Conservation (phyloP, 306 rosid species). For the Cicer cuneatum region DNA sequence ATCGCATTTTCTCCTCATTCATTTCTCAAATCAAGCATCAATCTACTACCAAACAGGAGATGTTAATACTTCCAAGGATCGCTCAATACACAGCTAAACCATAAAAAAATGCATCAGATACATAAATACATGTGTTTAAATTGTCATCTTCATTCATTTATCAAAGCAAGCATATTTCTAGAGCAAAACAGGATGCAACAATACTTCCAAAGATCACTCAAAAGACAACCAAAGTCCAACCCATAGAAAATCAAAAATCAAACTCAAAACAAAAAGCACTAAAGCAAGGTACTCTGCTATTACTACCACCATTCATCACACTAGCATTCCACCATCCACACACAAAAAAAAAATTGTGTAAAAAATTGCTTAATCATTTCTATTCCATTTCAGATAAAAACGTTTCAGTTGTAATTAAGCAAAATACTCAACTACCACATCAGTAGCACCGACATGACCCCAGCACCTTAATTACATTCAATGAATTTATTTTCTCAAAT, state of each 20-base stretch:
- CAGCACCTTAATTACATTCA: too few relatives aligned
- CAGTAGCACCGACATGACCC: too few relatives aligned
- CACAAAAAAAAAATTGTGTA: neutral
- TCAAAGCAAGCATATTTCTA: slow-evolving; percentile 1
- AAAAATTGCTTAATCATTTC: slow-evolving; percentile 7
- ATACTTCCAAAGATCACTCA: slow-evolving; percentile 37
- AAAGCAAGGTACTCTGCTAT: slow-evolving; percentile 19
- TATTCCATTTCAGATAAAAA: slow-evolving; percentile 4
- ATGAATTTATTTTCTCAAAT: too few relatives aligned
- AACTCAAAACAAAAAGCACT: slow-evolving; percentile 42
- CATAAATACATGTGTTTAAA: slow-evolving; percentile 12
- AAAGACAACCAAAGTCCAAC: slow-evolving; percentile 5
- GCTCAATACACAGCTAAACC: slow-evolving; percentile 26
- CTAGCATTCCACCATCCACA: neutral
- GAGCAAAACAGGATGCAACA: neutral
- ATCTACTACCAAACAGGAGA: slow-evolving; percentile 1
- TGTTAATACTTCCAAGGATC: slow-evolving; percentile 31
- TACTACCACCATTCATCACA: neutral
- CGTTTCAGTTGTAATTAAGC: neutral
- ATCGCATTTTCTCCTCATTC: slow-evolving; percentile 16
- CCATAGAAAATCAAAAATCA: neutral
- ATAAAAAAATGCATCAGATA: slow-evolving; percentile 42
- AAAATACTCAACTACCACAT: slow-evolving; percentile 25
- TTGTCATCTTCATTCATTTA: neutral
- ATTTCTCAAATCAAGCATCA: slow-evolving; percentile 23